A percentile compares a stretch with the other conserved stretches of the same genome.
Conservation (phyloP, 1,284 basidiomycete species). For the Mrakiaceae sp. region DNA sequence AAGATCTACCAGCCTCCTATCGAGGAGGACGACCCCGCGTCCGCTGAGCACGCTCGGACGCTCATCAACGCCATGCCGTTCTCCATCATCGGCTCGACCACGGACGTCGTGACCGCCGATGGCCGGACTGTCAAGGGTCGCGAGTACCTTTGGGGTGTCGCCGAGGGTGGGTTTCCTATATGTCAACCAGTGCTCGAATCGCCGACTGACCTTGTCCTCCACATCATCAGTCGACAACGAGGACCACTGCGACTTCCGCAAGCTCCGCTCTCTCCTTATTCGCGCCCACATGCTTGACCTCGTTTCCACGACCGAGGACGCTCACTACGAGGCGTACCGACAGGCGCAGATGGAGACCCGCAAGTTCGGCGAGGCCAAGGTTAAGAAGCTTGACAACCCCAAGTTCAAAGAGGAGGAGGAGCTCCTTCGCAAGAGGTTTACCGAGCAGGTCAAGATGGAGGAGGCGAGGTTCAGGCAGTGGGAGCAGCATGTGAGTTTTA, state of each 20-base stretch:
- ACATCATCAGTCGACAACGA: slow-evolving; percentile 76
- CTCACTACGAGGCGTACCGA: slow-evolving; percentile 96
- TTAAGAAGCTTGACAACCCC: slow-evolving; percentile 97
- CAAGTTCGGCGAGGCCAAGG: slow-evolving; percentile 97
- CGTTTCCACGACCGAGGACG: slow-evolving; percentile 89
- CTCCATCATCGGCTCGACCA: slow-evolving; percentile 94
- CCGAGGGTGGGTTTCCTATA: slow-evolving; percentile 55
- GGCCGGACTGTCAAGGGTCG: slow-evolving; percentile 92
- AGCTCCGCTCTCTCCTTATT: slow-evolving; percentile 88
- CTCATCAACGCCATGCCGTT: slow-evolving; percentile 89
- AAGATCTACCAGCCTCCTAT: slow-evolving; percentile 88
- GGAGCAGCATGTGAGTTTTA: slow-evolving; percentile 80
- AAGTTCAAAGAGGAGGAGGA: slow-evolving; percentile 99
- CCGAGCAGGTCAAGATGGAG: slow-evolving; percentile 98
- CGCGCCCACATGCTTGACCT: slow-evolving; percentile 98
- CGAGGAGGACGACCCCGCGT: slow-evolving; percentile 78
- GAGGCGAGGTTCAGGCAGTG: slow-evolving; percentile 96
- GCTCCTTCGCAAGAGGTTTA: slow-evolving; percentile 88
- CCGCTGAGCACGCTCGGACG: slow-evolving; percentile 77
- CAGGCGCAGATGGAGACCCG: slow-evolving; percentile 99
- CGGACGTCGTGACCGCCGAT: slow-evolving; percentile 84
- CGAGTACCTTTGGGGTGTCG: slow-evolving; percentile 99
- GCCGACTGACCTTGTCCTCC: too few species aligned
- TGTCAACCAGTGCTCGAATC: too few species aligned
- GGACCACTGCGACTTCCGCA: slow-evolving; percentile 98